Conservation (phyloP, 371 early-diverging fungal genomes). For the Rhizopus arrhizus region DNA sequence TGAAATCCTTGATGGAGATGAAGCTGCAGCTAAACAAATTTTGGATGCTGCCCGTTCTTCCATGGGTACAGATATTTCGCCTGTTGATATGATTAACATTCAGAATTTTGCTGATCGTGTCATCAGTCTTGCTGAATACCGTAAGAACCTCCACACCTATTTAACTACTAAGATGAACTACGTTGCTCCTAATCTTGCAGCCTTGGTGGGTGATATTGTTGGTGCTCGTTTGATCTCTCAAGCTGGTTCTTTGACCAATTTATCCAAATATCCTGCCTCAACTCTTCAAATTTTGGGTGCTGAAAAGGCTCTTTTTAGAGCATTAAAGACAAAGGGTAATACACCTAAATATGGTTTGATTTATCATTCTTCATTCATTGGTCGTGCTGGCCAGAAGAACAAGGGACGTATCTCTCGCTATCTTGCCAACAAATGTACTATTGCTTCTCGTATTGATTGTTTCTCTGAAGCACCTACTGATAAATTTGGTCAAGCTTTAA, state of each 20-base stretch:
- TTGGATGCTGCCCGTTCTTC: constrained; percentile 92
- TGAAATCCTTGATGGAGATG: constrained; percentile 72
- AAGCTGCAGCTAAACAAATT: constrained; percentile 73
- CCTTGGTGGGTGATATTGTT: constrained; percentile 96
- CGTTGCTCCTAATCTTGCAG: constrained; percentile 98
- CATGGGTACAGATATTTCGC: constrained; percentile 94
- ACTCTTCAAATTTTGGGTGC: constrained; percentile 99
- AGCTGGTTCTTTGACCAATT: constrained; percentile 95
- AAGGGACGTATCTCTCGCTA: constrained; percentile 98
- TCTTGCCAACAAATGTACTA: constrained; percentile 97
- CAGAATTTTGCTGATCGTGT: constrained; percentile 93
- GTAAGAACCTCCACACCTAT: constrained; percentile 88
- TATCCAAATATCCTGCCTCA: constrained; percentile 97
- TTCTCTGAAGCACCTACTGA: constrained; percentile 86
- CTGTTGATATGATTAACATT: constrained; percentile 93
- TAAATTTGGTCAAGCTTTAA: constrained; percentile 95
- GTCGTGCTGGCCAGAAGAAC: constrained; percentile 93
- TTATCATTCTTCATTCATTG: constrained; percentile 95
- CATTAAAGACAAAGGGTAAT: constrained; percentile 96
- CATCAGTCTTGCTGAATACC: constrained; percentile 89
- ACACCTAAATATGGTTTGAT: constrained; percentile 99
- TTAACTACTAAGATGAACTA: constrained; percentile 93
- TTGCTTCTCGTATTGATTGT: constrained; percentile 98
- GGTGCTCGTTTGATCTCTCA: constrained; percentile 96
- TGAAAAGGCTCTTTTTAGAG: constrained; percentile 98